These are phyloP conservation scores for Penicillium sp. DNA, from an alignment of 2,329 filamentous ascomycete genomes.

Conservation along the genomic window DNA sequence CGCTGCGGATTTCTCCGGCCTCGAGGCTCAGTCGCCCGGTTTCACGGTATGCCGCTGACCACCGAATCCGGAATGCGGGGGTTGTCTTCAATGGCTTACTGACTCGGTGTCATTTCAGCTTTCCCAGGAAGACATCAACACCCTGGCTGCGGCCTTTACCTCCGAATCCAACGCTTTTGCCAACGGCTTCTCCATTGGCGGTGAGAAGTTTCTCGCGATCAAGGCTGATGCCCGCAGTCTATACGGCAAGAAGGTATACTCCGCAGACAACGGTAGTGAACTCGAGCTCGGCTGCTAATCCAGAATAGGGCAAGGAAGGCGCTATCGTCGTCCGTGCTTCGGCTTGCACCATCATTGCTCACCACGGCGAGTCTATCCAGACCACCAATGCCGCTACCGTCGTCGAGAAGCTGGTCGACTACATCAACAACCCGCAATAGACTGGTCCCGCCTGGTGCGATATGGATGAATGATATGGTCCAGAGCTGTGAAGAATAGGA, in stretches of 20 bases:
- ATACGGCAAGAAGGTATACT: conserved; percentile 79
- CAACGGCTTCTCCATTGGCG: conserved; percentile 68
- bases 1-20: conserved; percentile 70
- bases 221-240: conserved; percentile 70
- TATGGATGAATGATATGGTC: conserved; percentile 15
- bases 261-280: no score
- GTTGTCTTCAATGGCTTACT: neutral
- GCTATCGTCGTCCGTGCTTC: conserved; percentile 78
- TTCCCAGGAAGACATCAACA: conserved; percentile 51
- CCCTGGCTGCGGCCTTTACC: conserved; percentile 49
- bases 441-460: conserved; percentile 2
- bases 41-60: conserved; percentile 61
- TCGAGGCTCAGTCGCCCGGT: conserved; percentile 64
- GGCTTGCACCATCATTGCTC: conserved; percentile 80
- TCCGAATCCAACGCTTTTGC: conserved; percentile 44
- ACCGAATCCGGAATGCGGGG: conserved; percentile 4
- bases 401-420: conserved; percentile 79
- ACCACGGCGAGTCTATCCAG: conserved; percentile 69
- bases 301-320: conserved; percentile 65
- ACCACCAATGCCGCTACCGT: conserved; percentile 71
- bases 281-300: no score
- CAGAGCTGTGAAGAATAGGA: conserved; percentile 23
- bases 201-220: conserved; percentile 71
- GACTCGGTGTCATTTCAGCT: conserved; percentile 34
- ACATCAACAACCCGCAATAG: conserved; percentile 72